Evolutionary conservation across 495 filamentous ascomycete genomes (phyloP).

Genomic region (Halenospora varia): DNA sequence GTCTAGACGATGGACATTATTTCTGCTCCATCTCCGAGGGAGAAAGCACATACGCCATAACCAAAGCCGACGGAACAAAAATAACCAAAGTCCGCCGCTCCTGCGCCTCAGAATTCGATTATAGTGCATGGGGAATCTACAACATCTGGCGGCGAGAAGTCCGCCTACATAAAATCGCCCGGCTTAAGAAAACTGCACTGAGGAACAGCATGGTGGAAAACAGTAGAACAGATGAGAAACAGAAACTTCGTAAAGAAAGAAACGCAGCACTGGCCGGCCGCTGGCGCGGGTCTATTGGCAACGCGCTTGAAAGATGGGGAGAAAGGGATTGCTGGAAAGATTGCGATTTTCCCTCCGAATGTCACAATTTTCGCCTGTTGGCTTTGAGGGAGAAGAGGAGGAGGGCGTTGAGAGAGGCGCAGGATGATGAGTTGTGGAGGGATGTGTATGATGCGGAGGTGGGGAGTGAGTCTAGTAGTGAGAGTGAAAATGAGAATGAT

Average conservation of each 20-base stretch:
- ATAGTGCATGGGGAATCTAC: constrained; percentile 36
- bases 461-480: too few species aligned
- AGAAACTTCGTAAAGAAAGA: background rate
- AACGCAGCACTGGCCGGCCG: constrained; percentile 4
- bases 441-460: too few species aligned
- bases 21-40: constrained; percentile 28
- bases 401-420: too few species aligned
- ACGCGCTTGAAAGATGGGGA: background rate
- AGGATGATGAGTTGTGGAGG: too few species aligned
- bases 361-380: constrained; percentile 20
- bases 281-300: constrained; percentile 2
- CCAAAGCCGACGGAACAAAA: too few species aligned
- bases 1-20: constrained; percentile 38
- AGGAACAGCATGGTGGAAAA: background rate
- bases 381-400: background rate
- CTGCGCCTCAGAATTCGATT: constrained; percentile 43
- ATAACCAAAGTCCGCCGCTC: too few species aligned
- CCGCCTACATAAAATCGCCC: background rate
- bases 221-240: background rate
- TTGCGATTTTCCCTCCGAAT: constrained; percentile 43
- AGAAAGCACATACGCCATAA: too few species aligned
- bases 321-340: constrained; percentile 33
- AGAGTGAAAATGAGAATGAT: too few species aligned
- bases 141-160: constrained; percentile 33
- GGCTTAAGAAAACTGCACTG: background rate